Base-by-base conservation (phyloP, 2,329 filamentous ascomycete genomes). In the Colletotrichum sp. region DNA sequence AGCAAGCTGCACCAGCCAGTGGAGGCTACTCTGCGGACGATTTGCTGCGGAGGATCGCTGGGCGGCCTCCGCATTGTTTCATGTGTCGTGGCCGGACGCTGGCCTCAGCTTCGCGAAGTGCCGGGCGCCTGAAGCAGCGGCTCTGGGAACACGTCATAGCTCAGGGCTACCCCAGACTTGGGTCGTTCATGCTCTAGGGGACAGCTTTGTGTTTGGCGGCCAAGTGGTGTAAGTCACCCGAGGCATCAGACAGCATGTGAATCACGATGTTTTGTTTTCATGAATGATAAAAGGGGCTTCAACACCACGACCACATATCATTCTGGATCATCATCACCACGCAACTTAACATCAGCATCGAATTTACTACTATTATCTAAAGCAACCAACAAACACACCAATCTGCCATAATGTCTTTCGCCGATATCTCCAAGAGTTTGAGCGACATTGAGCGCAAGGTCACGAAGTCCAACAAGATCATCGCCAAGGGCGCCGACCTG, bases 51-150 rank as follows among this genome's bases (percentile, higher is more conserved):
- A 69, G 29, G 59, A 69, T 72, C 59, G 70, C 58, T 59, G 66
- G 70, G 70, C 70, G 66, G 70, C 66, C 70, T 72, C 66, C 59
- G 66, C 66, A 65, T 69, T 43, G 70, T 72, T 72, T 72, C 70
- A 72, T 31, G 70, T 72, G 65, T 72, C 59, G 59, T 54, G 51
- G 66, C 34, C 59, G 43, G 66, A 65, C 47, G 66, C 66, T 58
- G 70, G 58, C 59, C 58, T 54, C 51, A 61, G 59, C 59, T 58
- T 58, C 47, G 27, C 29, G 24, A 38, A 16, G 34, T 57, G 43
- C 59, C 29, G 58, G 47, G n/a, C 59, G 70, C 66, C 31, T 64
- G 66, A 64, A 69, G 47, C 47, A 69, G 70, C 66, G 21, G 66
- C 51, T 69, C 66, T 36, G 29, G 38, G 36, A 58, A 63, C 29